phyloP scores from a whole-genome alignment of 2,329 filamentous ascomycete genomes.

The Colletotrichum abscissum region DNA sequence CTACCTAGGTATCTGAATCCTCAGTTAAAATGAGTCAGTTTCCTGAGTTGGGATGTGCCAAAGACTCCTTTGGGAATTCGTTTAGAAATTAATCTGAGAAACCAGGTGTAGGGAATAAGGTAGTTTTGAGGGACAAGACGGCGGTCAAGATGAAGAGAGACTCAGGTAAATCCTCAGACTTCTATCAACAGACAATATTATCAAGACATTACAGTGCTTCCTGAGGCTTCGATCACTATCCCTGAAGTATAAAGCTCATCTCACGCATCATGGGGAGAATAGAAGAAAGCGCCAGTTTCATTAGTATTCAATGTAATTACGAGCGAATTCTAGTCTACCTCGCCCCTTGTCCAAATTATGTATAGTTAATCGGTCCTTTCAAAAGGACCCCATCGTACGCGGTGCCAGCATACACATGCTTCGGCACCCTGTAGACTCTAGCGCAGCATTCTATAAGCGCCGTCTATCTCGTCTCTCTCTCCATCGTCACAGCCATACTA shows the following conservation, averaged over 20 bases:
- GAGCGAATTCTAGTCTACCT: not conserved
- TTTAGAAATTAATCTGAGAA: too few relatives aligned
- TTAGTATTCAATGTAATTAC: not conserved
- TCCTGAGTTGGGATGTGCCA: too few relatives aligned
- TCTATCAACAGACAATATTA: too few relatives aligned
- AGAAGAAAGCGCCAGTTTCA: not conserved
- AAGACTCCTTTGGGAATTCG: too few relatives aligned
- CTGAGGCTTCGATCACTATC: not conserved
- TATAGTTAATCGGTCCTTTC: not conserved
- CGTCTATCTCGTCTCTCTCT: constrained; percentile 1
- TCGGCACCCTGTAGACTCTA: not conserved
- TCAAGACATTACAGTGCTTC: too few relatives aligned
- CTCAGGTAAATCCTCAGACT: too few relatives aligned
- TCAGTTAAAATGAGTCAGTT: too few relatives aligned
- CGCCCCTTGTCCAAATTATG: not conserved
- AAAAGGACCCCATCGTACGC: too few relatives aligned
- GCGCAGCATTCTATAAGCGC: not conserved
- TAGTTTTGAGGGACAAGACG: too few relatives aligned
- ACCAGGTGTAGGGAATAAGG: too few relatives aligned
- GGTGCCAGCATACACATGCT: not conserved
- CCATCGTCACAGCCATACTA: constrained; percentile 13
- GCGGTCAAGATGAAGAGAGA: too few relatives aligned
- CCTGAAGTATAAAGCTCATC: not conserved
- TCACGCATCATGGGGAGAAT: not conserved
- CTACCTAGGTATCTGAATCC: too few relatives aligned